These are phyloP conservation scores for Fusarium sp. DNA, from an alignment of 2,329 filamentous ascomycete genomes.

Conservation along the genomic window DNA sequence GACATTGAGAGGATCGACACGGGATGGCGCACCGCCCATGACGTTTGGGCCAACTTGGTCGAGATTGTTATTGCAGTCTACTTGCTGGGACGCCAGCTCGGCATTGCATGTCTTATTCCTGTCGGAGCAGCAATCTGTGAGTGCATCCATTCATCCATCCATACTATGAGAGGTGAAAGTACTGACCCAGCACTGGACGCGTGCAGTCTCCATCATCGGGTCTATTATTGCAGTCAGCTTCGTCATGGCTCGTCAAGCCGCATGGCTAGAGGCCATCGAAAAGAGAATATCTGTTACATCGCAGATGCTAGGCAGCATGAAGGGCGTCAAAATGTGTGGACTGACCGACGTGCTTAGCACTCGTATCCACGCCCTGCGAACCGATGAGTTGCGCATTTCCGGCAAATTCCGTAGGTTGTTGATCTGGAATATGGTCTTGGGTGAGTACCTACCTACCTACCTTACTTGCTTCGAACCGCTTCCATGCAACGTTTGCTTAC, in stretches of 20 bases:
- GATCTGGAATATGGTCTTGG: conserved; percentile 38
- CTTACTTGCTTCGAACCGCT: too few species aligned
- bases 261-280: conserved; percentile 48
- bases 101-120: conserved; percentile 25
- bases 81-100: conserved; percentile 56
- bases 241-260: conserved; percentile 42
- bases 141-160: background rate
- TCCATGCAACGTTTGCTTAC: background rate
- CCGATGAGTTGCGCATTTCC: conserved; percentile 17
- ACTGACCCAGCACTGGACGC: rapidly evolving
- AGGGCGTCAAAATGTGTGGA: conserved; percentile 51
- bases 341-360: conserved; percentile 31
- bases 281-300: conserved; percentile 46
- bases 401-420: conserved; percentile 30
- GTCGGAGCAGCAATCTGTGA: conserved; percentile 33
- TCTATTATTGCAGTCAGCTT: conserved; percentile 43
- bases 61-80: conserved; percentile 59
- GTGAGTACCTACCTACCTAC: conserved; percentile 1
- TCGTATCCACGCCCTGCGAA: conserved; percentile 19
- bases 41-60: conserved; percentile 55
- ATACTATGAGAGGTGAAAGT: background rate
- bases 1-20: conserved; percentile 56
- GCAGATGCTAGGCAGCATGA: conserved; percentile 46
- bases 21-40: conserved; percentile 54
- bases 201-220: conserved; percentile 37